phyloP scores from a whole-genome alignment of 805 yeast genomes.

The Torulaspora delbrueckii region DNA sequence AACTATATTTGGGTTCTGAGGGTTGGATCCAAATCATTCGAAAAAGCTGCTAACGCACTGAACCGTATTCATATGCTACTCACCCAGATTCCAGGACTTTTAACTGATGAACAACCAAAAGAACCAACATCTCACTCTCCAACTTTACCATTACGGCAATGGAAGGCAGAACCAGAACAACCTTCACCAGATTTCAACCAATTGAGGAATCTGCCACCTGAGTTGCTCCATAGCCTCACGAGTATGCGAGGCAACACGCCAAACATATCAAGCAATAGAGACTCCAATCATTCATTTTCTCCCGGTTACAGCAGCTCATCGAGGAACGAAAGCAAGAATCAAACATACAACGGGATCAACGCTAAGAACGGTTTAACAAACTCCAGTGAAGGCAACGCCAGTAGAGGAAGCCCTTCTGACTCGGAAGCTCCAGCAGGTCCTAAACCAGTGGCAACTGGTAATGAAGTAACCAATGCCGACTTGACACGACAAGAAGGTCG shows the following conservation, averaged over 20 bases:
- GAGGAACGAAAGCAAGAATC: constrained; percentile 1
- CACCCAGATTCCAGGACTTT: constrained; percentile 67
- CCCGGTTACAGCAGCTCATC: constrained; percentile 3
- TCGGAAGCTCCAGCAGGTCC: not conserved
- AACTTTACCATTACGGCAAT: constrained; percentile 14
- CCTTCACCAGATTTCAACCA: constrained; percentile 16
- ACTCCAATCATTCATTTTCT: constrained; percentile 8
- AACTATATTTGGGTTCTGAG: constrained; percentile 74
- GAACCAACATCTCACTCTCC: constrained; percentile 26
- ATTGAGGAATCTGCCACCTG: constrained; percentile 20
- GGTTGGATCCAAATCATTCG: constrained; percentile 70
- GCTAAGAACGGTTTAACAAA: not conserved
- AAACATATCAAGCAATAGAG: not conserved
- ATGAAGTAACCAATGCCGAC: not conserved
- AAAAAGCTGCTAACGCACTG: constrained; percentile 72
- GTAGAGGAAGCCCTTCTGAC: not conserved
- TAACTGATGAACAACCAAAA: constrained; percentile 27
- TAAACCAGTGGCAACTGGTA: not conserved
- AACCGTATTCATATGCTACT: constrained; percentile 65
- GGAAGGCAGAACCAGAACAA: constrained; percentile 10
- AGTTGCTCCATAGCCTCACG: constrained; percentile 17
- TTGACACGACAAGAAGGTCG: not conserved
- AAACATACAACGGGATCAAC: not conserved
- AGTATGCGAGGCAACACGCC: constrained; percentile 20
- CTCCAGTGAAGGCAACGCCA: not conserved